Base-by-base conservation (phyloP, 2,329 filamentous ascomycete genomes). In the Gyromitra esculenta region DNA sequence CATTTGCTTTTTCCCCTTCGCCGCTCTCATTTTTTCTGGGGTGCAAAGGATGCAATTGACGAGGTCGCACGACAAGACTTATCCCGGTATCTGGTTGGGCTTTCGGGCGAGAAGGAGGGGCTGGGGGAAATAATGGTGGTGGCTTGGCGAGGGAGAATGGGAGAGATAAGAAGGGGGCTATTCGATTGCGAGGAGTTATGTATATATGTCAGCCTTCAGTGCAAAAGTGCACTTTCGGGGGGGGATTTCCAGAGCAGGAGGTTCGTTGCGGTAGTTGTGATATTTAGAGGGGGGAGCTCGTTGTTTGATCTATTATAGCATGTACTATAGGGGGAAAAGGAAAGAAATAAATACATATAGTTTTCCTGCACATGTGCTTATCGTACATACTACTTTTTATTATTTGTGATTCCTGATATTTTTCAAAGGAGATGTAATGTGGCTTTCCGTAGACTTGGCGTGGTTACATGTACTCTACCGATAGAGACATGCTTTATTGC, bases 191-290 rank as follows among this genome's bases (percentile, higher is more conserved):
- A 57, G 25, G 9, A 57, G 54, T 25, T n/a, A 31, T 57, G 31
- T 37, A 57, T 57, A 37, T 57, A 37, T 57, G 25, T 37, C 21
- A 54, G 18, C 50, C 31, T 21, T 52, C 8, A n/a, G 18, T 52
- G n/a, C 8, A 21, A 45, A 52, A 52, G 48, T 52, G 48, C 48
- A 52, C 48, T 52, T 52, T 52, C 48, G n/a, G 48, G 48, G 48
- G 48, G 4, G n/a, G 48, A n/a, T 5, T 31, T 31, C 25, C 25
- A 31, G 25, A 31, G 25, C 25, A 31, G 25, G 25, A 31, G 25
- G 25, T 31, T 31, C 25, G 25, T 31, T 31, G 25, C 25, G 25
- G 15, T 45, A 45, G 11, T 45, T 45, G 15, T 45, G 43, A 15
- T 45, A 45, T 15, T 45, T 45, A 15, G 15, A 8, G 41, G 41